Conservation (phyloP, 495 filamentous ascomycete species). For the Hypomontagnella monticulosa region DNA sequence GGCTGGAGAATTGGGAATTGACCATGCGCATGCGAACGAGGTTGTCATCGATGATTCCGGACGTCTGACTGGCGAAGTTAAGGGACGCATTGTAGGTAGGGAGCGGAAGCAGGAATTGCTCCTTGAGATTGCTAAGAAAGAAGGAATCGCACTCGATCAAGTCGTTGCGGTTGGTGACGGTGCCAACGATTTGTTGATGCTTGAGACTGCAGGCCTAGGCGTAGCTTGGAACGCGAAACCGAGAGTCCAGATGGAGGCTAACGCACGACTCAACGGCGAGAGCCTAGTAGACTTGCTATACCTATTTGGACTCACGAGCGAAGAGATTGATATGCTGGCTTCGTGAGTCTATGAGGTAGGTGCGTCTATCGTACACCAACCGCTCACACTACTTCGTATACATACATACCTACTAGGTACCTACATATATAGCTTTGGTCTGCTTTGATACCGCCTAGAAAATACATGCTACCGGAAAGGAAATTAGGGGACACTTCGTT, state of each 20-base stretch:
- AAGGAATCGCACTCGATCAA: constrained; percentile 76
- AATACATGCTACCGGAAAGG: constrained; percentile 2
- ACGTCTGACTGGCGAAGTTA: constrained; percentile 82
- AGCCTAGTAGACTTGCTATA: constrained; percentile 84
- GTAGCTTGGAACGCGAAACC: constrained; percentile 96
- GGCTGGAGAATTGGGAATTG: constrained; percentile 78
- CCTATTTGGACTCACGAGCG: constrained; percentile 77
- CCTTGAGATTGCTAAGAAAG: constrained; percentile 76
- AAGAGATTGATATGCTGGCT: constrained; percentile 67
- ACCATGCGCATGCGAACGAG: constrained; percentile 89
- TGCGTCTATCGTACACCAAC: constrained; percentile 11
- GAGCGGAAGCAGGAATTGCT: constrained; percentile 81
- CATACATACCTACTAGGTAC: constrained; percentile 3
- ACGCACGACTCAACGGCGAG: constrained; percentile 80
- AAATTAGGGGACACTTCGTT: not conserved
- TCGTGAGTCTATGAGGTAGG: constrained; percentile 32
- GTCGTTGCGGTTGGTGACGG: constrained; percentile 91
- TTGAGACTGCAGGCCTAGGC: constrained; percentile 85
- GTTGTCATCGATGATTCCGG: constrained; percentile 69
- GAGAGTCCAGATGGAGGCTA: constrained; percentile 86
- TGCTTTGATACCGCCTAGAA: constrained; percentile 12
- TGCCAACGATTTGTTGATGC: constrained; percentile 95
- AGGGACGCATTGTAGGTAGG: constrained; percentile 81
- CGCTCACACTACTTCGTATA: constrained; percentile 14
- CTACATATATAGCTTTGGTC: constrained; percentile 10